Base-by-base conservation (phyloP, 1,284 basidiomycete species). In the Cutaneotrichosporon sp. region DNA sequence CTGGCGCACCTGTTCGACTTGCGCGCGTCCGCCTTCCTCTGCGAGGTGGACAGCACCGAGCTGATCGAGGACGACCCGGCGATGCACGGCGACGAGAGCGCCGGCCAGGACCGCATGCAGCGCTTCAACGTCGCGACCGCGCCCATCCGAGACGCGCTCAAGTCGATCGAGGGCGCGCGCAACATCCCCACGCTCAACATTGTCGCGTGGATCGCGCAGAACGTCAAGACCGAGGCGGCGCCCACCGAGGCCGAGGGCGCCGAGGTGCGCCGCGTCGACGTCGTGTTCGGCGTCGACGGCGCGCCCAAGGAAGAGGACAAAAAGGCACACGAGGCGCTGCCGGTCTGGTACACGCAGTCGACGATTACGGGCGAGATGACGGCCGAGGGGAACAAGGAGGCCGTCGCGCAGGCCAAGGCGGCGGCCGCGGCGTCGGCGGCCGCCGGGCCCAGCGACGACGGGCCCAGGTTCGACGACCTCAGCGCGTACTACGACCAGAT, bases 341-440 rank as follows among this genome's bases (percentile, higher is more conserved):
- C 95, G 0, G 84, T 88, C 10, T 98, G 95, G 95, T 90, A 97
- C 81, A 84, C 93, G 65, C 89, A 91, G 76, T 95, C 92, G 75
- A 99, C 95, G 4, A 91, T 99, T 67, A 90, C 92, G 14, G 94
- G 93, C 20, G 89, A 95, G 69, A 81, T 91, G 65, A 97, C 95
- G 0, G 88, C 91, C 20, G 82, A 95, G 29, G 95, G 94, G 9
- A 49, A 74, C 52, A 68, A 68, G 42, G 67, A 71, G 51, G 60
- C 60, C 3, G 58, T 59, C 18, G 56, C 65, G 27, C 59, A 58
- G n/a, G 64, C 60, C 3, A 55, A 49, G 24, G 47, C 49, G 3
- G 33, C 45, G n/a, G 42, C 60, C 7, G 51, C 22, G 50, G 54
- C 56, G 51, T 59, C 18, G 54, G 31, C 49, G 54, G 58, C 49